Evolutionary conservation across 805 yeast species (phyloP).

Genomic region (Myxozyma geophila): DNA sequence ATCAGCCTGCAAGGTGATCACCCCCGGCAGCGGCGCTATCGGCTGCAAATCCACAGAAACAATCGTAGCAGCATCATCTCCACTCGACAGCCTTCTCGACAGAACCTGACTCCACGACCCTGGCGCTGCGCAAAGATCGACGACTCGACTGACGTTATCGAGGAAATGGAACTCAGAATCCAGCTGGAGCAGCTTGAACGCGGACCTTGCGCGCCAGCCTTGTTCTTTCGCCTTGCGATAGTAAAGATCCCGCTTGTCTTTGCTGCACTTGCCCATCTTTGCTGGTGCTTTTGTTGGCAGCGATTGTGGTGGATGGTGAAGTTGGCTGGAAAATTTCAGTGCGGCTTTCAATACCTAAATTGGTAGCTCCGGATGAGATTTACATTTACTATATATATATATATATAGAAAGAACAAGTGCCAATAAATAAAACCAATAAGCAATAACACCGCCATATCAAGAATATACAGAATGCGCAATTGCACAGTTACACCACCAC

Average conservation of each 20-base stretch:
- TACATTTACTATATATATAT: not conserved
- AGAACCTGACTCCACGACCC: constrained; percentile 98
- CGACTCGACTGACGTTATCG: constrained; percentile 75
- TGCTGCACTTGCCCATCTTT: constrained; percentile 38
- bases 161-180: constrained; percentile 88
- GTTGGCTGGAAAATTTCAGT: not conserved
- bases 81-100: constrained; percentile 55
- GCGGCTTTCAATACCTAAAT: constrained; percentile 13
- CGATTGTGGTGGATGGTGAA: not conserved
- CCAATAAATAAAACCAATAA: not conserved
- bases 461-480: not conserved
- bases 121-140: constrained; percentile 97
- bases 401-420: not conserved
- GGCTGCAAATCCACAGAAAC: constrained; percentile 97
- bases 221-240: constrained; percentile 89
- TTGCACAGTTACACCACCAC: constrained; percentile 6
- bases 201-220: constrained; percentile 97
- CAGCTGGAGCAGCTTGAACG: constrained; percentile 87
- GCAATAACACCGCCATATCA: not conserved
- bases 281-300: not conserved
- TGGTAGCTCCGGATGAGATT: not conserved
- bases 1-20: constrained; percentile 90
- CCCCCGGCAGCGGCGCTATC: constrained; percentile 94
- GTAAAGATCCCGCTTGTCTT: constrained; percentile 37
- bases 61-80: constrained; percentile 58